Percentiles rank a stretch among this genome's conserved stretches.
Evolutionary conservation across 73 alveolate species (phyloP).

Genomic region (Paramecium biaurelia): DNA sequence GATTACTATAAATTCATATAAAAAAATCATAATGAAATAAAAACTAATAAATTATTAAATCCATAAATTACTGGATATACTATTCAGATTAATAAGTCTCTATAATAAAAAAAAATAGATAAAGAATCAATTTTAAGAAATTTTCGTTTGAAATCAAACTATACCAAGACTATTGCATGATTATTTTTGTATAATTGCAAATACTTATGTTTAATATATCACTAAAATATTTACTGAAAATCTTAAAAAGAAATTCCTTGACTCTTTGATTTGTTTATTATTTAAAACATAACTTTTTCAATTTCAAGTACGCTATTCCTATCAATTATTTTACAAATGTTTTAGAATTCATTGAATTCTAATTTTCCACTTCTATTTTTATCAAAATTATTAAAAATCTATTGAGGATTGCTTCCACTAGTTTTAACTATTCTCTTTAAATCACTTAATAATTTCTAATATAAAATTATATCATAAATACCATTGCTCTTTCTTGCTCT

Average conservation of each 20-base stretch:
- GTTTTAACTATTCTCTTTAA: neutral
- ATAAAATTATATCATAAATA: neutral
- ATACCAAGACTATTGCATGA: neutral
- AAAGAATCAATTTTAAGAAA: neutral
- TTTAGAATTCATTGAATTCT: neutral
- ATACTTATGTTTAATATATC: neutral
- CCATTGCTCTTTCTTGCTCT: neutral
- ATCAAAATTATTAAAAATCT: slow-evolving; percentile 11
- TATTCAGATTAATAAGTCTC: neutral
- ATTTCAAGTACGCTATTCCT: neutral
- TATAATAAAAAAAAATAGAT: neutral
- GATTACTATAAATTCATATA: neutral
- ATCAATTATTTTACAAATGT: neutral
- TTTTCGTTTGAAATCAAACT: neutral
- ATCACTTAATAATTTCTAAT: neutral
- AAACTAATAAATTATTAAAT: neutral
- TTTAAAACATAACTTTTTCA: neutral
- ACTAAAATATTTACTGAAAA: neutral
- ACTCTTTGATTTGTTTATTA: neutral
- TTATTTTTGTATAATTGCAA: neutral
- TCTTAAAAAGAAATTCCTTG: neutral
- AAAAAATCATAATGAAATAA: neutral
- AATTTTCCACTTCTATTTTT: neutral
- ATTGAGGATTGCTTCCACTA: neutral
- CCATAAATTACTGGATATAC: neutral